Evolutionary conservation across 2,329 filamentous ascomycete genomes (phyloP).

Genomic region (Graphium sp.): DNA sequence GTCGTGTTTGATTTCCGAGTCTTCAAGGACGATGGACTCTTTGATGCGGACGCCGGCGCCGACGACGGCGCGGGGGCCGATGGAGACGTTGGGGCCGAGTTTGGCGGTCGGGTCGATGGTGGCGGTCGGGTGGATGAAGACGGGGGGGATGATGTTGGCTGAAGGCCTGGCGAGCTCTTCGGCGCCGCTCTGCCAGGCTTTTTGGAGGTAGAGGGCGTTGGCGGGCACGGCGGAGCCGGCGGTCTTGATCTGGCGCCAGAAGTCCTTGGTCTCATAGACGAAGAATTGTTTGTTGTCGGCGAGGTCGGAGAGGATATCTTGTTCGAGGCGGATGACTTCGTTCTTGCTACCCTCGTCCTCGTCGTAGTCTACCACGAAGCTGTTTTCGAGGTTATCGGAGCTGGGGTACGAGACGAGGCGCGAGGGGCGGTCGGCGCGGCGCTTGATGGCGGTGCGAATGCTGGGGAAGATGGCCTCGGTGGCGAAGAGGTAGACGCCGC

Average conservation of each 20-base stretch:
- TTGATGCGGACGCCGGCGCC: conserved; percentile 84
- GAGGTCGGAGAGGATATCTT: conserved; percentile 89
- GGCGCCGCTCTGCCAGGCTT: conserved; percentile 72
- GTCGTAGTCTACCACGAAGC: conserved; percentile 37
- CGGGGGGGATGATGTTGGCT: conserved; percentile 75
- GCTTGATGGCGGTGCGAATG: conserved; percentile 89
- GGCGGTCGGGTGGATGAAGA: conserved; percentile 89
- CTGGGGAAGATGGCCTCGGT: conserved; percentile 94
- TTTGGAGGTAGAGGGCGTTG: conserved; percentile 89
- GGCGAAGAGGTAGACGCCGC: conserved; percentile 93
- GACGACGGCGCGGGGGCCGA: conserved; percentile 74
- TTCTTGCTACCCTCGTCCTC: conserved; percentile 66
- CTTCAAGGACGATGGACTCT: conserved; percentile 90
- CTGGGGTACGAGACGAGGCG: conserved; percentile 90
- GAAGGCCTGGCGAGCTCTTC: conserved; percentile 70
- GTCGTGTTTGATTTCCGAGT: conserved; percentile 91
- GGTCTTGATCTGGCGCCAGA: conserved; percentile 99
- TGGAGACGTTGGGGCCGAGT: conserved; percentile 89
- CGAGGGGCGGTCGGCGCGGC: conserved; percentile 67
- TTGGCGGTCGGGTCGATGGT: conserved; percentile 88
- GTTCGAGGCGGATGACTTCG: conserved; percentile 85
- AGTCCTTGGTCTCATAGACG: conserved; percentile 96
- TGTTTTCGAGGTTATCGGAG: conserved; percentile 74
- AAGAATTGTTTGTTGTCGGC: conserved; percentile 97
- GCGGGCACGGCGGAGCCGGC: conserved; percentile 92